Conservation (phyloP, 2,329 filamentous ascomycete species). For the Penicillium corylophilum region DNA sequence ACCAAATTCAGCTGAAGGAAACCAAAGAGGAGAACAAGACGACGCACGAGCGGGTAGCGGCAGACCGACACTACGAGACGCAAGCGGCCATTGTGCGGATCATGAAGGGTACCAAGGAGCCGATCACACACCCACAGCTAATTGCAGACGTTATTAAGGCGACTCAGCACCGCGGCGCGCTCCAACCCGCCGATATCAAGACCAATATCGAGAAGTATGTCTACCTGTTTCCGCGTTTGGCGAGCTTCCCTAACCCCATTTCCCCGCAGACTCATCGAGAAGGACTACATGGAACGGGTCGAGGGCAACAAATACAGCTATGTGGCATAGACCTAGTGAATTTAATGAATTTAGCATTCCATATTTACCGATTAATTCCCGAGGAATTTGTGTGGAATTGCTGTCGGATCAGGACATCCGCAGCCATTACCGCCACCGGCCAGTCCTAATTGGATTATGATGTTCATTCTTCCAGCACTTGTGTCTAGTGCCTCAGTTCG, state of each 20-base stretch:
- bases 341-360: neutral
- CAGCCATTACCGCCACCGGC: neutral
- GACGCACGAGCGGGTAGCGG: conserved; percentile 84
- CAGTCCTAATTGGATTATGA: neutral
- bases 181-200: conserved; percentile 89
- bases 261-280: conserved; percentile 72
- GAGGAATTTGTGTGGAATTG: neutral
- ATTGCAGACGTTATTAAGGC: conserved; percentile 90
- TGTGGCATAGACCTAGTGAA: conserved; percentile 52
- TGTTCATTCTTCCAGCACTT: neutral
- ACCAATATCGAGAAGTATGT: conserved; percentile 90
- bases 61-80: conserved; percentile 91
- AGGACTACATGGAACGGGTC: conserved; percentile 85
- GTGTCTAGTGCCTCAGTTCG: neutral
- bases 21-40: conserved; percentile 92
- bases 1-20: conserved; percentile 96
- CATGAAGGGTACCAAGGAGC: conserved; percentile 95
- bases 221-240: neutral
- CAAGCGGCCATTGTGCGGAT: conserved; percentile 96
- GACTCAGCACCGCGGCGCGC: conserved; percentile 79
- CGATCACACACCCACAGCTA: conserved; percentile 79
- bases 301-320: conserved; percentile 69
- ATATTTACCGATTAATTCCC: neutral
- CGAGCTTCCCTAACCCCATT: neutral
- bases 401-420: neutral